Base-by-base conservation (phyloP, 2,329 filamentous ascomycete genomes). In the Intubia oerlemansii region DNA sequence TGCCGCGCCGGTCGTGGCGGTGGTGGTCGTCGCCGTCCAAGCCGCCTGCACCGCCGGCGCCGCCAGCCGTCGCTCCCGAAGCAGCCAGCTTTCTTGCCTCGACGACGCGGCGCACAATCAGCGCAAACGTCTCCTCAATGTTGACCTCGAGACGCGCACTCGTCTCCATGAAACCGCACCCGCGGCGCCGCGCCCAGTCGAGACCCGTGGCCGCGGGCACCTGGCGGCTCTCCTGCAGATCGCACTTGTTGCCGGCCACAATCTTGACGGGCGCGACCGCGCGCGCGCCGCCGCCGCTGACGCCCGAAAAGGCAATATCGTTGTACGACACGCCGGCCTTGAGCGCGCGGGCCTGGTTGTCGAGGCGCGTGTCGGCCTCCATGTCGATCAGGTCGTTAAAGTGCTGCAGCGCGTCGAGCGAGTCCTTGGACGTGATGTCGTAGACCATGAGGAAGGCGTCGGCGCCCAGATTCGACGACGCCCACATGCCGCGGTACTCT, bases 141-240 rank as follows among this genome's bases (percentile, higher is more conserved):
- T 88, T 88, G 38, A 88, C 79, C 56, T 81, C 77, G 41, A 82
- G 66, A 31, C 78, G 57, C 5, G 79, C 79, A 42, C 74, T 81
- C 36, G 79, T 88, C 62, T 88, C 79, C 79, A 88, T 88, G 52
- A 88, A 88, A 22, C 78, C 79, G 50, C 77, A 85, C 24, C 69
- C 69, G 31, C 65, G 58, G 34, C 56, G 57, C 35, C 76, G 57
- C 28, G 79, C 76, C 78, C 79, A 88, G 40, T 82, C 75, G 24
- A 85, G 54, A 0, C 79, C 79, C 32, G 64, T 54, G 24, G 69
- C 61, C 6, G 75, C 75, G n/a, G 65, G 54, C 7, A 88, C 69
- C 46, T 70, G 61, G 27, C 79, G 55, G 39, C 58, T 62, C 41
- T 72, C 62, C 43, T 78, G 70, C 36, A 85, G 50, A 50, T 88